Evolutionary conservation across 352 stramenopile genomes (phyloP), one percentile per base, ranked within the genome.

Genomic region (Globisporangium radiosum): DNA sequence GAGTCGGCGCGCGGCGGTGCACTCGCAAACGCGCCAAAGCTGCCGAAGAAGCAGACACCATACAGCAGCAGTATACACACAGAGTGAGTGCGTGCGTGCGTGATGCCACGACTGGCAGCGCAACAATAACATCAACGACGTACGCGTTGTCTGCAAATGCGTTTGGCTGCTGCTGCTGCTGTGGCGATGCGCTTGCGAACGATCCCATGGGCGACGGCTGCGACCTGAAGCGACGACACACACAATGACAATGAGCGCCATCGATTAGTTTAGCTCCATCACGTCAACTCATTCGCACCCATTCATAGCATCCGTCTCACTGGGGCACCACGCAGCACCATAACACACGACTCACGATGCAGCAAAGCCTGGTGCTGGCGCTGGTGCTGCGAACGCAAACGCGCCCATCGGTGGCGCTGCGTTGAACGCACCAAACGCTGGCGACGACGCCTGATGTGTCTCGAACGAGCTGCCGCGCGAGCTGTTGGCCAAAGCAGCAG

Each of bases 71-170:
- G 14, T 7, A 5, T n/a, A 37, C 37, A 14, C 2, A 50, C 9
- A 39, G 13, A 38, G 4, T 51, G n/a, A 52, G 47, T 33, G 3
- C 13, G 19, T 51, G 4, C 40, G 15, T 33, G 5, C 40, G 7
- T 55, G 53, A 13, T n/a, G 25, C 25, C 25, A 33, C 25, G 25
- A 33, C 25, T 33, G 25, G 25, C 25, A 33, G 25, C 25, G 25
- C 25, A 33, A 33, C 25, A 33, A 33, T 2, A 33, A 33, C 25
- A 33, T 33, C 25, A 9, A 8, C 15, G n/a, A 66, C 42, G 52
- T 73, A 89, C 79, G 71, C 66, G 56, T 81, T 76, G 4, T 71
- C 74, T 17, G 61, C 63, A 63, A 83, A 79, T 15, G 68, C 61
- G 47, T 54, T 25, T n/a, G 45, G 58, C 57, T 77, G 70, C 37